Percentiles rank a stretch among this genome's conserved stretches.
Evolutionary conservation across 345 rosid species (phyloP).

Genomic region (Cochlearia excelsa): DNA sequence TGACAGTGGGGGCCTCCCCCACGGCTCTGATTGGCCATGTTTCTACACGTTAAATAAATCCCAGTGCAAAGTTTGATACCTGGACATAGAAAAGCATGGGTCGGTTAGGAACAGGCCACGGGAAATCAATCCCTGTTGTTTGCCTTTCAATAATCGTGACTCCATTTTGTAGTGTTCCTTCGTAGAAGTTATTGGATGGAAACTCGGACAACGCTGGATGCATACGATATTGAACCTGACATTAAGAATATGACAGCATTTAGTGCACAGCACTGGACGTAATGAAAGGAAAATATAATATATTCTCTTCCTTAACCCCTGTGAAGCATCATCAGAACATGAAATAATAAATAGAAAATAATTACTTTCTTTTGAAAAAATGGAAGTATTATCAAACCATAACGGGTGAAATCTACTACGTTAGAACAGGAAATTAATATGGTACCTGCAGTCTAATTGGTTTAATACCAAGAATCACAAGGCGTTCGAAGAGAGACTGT

Average conservation of each 20-base stretch:
- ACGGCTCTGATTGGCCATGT: constrained; percentile 5
- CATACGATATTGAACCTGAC: constrained; percentile 98
- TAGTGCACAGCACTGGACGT: not conserved
- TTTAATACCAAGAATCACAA: constrained; percentile 92
- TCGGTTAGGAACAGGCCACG: constrained; percentile 98
- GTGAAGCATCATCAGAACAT: not conserved
- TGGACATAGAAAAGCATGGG: constrained; percentile 99
- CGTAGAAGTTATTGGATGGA: constrained; percentile 97
- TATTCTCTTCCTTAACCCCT: not conserved
- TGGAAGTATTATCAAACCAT: not conserved
- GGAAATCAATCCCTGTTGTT: constrained; percentile 92
- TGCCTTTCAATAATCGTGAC: constrained; percentile 96
- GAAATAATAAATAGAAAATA: no score
- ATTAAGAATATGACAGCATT: constrained; percentile 22
- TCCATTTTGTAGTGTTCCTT: constrained; percentile 98
- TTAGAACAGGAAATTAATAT: constrained; percentile 10
- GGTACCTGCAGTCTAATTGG: constrained; percentile 98
- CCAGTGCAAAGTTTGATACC: constrained; percentile 41
- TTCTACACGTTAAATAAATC: not conserved
- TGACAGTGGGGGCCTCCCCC: not conserved
- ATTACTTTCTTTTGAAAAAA: not conserved
- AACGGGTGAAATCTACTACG: constrained; percentile 4
- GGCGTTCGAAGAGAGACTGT: constrained; percentile 96
- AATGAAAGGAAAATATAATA: not conserved
- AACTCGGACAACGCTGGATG: constrained; percentile 97